Evolutionary conservation across 345 rosid species (phyloP).

Genomic region (Moringa oleifera): DNA sequence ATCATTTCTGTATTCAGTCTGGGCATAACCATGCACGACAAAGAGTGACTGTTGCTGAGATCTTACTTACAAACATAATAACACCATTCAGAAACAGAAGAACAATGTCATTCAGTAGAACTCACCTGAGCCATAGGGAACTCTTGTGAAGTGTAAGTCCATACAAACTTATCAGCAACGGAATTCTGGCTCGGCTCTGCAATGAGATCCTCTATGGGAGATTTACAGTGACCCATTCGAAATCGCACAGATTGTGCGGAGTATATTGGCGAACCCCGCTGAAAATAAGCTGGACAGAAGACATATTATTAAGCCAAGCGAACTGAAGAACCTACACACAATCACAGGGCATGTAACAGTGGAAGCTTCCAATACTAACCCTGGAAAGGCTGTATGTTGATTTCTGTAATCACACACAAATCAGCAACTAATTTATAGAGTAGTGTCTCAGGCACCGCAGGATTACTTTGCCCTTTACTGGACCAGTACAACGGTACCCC

Average conservation of each 20-base stretch:
- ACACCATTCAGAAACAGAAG: not conserved
- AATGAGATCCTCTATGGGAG: slow-evolving; percentile 19
- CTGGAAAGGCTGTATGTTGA: slow-evolving; percentile 72
- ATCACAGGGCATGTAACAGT: slow-evolving; percentile 4
- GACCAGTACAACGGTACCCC: slow-evolving; percentile 87
- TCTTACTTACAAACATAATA: no score
- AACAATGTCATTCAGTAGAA: not conserved
- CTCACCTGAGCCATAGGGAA: slow-evolving; percentile 92
- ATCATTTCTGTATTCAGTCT: no score
- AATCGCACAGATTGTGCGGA: slow-evolving; percentile 72
- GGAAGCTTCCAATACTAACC: slow-evolving; percentile 31
- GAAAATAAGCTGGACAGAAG: slow-evolving; percentile 68
- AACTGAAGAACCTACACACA: slow-evolving; percentile 5
- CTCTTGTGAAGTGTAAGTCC: slow-evolving; percentile 84
- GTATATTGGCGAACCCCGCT: slow-evolving; percentile 65
- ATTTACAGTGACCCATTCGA: slow-evolving; percentile 53
- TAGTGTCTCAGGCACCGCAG: slow-evolving; percentile 85
- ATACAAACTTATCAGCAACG: slow-evolving; percentile 41
- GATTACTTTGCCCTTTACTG: slow-evolving; percentile 61
- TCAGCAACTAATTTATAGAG: slow-evolving; percentile 57
- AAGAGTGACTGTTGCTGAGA: no score
- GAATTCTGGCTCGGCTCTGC: slow-evolving; percentile 24
- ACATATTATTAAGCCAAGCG: slow-evolving; percentile 15
- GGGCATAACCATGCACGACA: no score
- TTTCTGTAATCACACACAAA: slow-evolving; percentile 66